phyloP scores from a whole-genome alignment of 2,329 filamentous ascomycete species.

The Penicillium sp. region DNA sequence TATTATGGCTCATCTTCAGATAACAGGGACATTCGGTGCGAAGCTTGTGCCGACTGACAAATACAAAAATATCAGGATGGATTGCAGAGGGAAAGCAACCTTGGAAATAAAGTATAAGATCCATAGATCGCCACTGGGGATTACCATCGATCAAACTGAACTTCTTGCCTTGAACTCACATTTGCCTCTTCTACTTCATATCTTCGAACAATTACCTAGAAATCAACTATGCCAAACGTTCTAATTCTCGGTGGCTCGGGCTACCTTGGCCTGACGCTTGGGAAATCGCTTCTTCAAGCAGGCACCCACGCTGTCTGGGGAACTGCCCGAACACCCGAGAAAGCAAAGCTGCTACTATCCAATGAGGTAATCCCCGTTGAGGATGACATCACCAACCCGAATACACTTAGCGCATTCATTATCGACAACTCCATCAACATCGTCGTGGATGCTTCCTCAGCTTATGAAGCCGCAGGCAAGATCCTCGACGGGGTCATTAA shows the following conservation, averaged over 20 bases:
- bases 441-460: conserved; percentile 35
- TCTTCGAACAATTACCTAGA: neutral
- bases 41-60: neutral
- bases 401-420: neutral
- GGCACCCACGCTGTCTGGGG: conserved; percentile 39
- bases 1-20: neutral
- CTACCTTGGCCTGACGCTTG: conserved; percentile 30
- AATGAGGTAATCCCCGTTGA: conserved; percentile 38
- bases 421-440: conserved; percentile 30
- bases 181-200: neutral
- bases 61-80: neutral
- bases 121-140: no score
- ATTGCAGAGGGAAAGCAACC: no score
- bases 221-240: neutral
- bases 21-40: neutral
- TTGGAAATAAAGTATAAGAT: no score
- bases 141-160: neutral
- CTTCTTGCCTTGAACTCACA: neutral
- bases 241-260: conserved; percentile 22
- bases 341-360: conserved; percentile 28
- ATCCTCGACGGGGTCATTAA: conserved; percentile 25
- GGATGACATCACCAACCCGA: conserved; percentile 21
- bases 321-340: conserved; percentile 32
- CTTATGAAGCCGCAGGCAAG: conserved; percentile 20
- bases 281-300: conserved; percentile 24